Evolutionary conservation across 345 rosid species (phyloP), one percentile per base, ranked within the genome.

Genomic region (Mallotus nudiflorus): DNA sequence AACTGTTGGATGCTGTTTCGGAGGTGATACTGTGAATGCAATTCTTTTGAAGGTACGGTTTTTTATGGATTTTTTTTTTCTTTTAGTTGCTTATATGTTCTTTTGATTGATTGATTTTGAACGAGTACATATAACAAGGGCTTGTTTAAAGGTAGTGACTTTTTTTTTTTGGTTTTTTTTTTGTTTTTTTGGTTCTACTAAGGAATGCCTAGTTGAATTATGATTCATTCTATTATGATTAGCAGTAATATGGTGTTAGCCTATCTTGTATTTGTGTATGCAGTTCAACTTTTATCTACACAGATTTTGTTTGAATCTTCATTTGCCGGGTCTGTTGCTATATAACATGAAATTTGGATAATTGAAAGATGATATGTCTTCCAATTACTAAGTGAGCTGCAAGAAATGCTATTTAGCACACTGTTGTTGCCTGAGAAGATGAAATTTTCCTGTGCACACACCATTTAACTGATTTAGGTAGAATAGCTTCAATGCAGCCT

Each of bases 1-100:
- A 81, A 71, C 88, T 73, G 65, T 85, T 77, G 84, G 84, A 0
- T 89, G 82, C 60, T 72, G 81, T 73, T 65, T 78, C 63, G 78
- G 51, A 37, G 90, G 76, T 46, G 82, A 35, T 45, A 79, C 59
- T 51, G 56, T 81, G 56, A 86, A 88, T 76, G 87, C 89, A 5
- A 66, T 86, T 75, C 85, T 95, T 74, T 72, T 89, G 0, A 87
- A 70, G 97, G 99, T 89, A 77, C 65, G 49, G 37, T 51, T 15
- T 67, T 64, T 6, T 24, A 14, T 54, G 55, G n/a, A n/a, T 27
- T 39, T 59, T n/a, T 60, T 54, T 14, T 25, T 50, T 28, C 9
- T 25, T 48, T 16, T n/a, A 18, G 6, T 33, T 3, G 5, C 12
- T 62, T 50, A n/a, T 31, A 58, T n/a, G 7, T 14, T 28, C 42